Percentiles rank a stretch among this genome's conserved stretches.
Conservation (phyloP, 1,139 yeast species). For the Pichia inconspicua region DNA sequence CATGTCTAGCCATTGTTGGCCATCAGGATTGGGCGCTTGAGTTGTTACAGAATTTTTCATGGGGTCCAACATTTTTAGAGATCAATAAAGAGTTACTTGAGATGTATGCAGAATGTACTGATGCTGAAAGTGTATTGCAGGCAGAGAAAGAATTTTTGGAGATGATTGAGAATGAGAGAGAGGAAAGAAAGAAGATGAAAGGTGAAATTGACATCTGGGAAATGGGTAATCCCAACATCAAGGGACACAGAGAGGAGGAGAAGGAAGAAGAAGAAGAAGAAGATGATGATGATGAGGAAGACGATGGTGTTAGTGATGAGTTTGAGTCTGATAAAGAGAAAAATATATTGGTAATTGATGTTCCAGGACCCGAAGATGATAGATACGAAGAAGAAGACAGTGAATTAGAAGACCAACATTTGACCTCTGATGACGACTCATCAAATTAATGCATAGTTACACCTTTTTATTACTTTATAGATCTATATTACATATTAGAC, state of each 20-base stretch:
- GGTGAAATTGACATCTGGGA: conserved; percentile 62
- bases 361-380: conserved; percentile 11
- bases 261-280: conserved; percentile 26
- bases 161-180: conserved; percentile 58
- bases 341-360: conserved; percentile 9
- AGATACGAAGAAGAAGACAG: conserved; percentile 2
- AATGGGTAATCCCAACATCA: conserved; percentile 67
- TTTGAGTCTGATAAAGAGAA: conserved; percentile 11
- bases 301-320: conserved; percentile 21
- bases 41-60: conserved; percentile 70
- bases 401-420: not conserved
- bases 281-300: conserved; percentile 20
- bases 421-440: not conserved
- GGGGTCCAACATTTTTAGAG: conserved; percentile 85
- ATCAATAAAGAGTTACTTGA: conserved; percentile 74
- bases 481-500: not conserved
- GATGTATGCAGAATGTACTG: conserved; percentile 72
- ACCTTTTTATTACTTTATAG: not conserved
- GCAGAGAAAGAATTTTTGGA: conserved; percentile 77
- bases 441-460: not conserved
- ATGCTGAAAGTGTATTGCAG: conserved; percentile 59
- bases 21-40: conserved; percentile 82
- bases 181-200: conserved; percentile 50
- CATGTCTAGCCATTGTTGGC: conserved; percentile 93
- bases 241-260: conserved; percentile 13